Evolutionary conservation across 2,329 filamentous ascomycete species (phyloP), one percentile per base, ranked within the genome.

Genomic region (Aspergillus proliferans): DNA sequence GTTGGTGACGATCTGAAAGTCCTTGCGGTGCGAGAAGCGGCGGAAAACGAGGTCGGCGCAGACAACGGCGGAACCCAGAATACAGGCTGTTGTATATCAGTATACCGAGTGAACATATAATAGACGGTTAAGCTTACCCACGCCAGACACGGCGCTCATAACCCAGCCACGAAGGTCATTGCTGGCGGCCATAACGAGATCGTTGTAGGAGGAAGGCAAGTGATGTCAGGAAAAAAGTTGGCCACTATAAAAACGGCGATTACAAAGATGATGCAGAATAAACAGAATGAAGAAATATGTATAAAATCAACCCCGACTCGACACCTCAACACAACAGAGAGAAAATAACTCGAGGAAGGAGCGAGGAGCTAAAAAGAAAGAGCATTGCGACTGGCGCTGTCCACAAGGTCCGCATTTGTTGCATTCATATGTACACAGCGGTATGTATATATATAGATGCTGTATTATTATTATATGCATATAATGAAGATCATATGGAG

Each of bases 131-230:
- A 19, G 38, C 67, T 55, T 69, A 85, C 83, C 82, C 64, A 90
- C 83, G 64, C 90, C 95, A 69, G 91, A 88, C 56, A 90, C 77
- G 62, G 79, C 84, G 54, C 82, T 78, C 87, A 97, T 88, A 59
- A 97, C 85, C 92, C 92, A 97, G 62, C 93, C 92, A 55, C 90
- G 83, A 54, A 85, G 85, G 74, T 97, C 92, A 74, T 92, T 93
- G 66, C 83, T 79, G 56, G 86, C 63, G 48, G 33, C 30, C 44
- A 46, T 46, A 21, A 14, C 33, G 44, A 28, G 19, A 12, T 15
- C 10, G 18, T 12, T 40, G 38, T 40, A 40, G 19, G 38, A 40
- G 10, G 38, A 21, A 40, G 19, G 10, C 18, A 12, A 19, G 38
- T 40, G 38, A 40, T 40, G 38, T 40, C 38, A 40, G 34, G 19